Evolutionary conservation across 192 early-diverging fungal genomes (phyloP).

Genomic region (Mortierella hygrophila): DNA sequence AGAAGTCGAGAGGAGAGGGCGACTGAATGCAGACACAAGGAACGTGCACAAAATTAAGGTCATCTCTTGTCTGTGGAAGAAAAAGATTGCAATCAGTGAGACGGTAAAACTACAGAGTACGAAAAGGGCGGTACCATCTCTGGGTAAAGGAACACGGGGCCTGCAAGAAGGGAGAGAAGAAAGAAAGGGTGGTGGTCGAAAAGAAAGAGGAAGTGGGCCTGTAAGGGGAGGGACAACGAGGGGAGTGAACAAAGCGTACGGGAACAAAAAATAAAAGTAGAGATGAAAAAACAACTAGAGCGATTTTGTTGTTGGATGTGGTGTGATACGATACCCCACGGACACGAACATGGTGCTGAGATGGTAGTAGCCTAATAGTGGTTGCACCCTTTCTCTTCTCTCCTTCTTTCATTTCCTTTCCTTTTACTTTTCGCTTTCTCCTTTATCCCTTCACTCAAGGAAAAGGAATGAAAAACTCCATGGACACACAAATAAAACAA

Average conservation of each 20-base stretch:
- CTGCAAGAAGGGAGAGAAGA: no score
- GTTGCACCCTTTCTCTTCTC: neutral
- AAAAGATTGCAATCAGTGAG: no score
- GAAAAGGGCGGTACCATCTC: no score
- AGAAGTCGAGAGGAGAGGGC: no score
- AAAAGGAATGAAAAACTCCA: neutral
- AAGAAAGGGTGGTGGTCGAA: no score
- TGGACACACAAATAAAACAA: neutral
- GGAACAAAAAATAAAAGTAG: neutral
- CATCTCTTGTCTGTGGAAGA: no score
- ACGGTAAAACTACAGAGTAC: no score
- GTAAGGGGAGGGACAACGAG: neutral
- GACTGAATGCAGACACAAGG: no score
- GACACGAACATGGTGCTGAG: neutral
- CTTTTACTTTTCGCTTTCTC: neutral
- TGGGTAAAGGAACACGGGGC: no score
- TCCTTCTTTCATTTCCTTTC: neutral
- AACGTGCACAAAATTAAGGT: no score
- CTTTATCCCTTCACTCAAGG: neutral
- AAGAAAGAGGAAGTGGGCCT: no score
- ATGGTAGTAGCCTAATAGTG: neutral
- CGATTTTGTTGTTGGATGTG: neutral
- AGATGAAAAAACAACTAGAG: neutral
- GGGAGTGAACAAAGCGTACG: neutral
- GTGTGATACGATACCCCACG: neutral